Evolutionary conservation across 1,139 yeast species (phyloP).

Genomic region (Protomyces inundatus): DNA sequence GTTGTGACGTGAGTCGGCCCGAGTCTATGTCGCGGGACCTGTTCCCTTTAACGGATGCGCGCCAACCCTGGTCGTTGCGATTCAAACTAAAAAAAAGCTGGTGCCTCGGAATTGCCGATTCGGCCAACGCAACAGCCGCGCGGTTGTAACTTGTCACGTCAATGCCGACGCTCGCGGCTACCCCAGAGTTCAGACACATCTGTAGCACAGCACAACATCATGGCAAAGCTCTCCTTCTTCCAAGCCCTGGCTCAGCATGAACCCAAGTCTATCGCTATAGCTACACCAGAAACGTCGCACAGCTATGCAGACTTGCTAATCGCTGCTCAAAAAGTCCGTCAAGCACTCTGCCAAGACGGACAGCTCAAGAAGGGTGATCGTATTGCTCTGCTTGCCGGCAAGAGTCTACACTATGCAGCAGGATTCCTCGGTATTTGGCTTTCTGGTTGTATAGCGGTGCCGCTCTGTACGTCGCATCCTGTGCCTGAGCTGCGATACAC

Average conservation of each 20-base stretch:
- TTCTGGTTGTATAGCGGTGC: slow-evolving; percentile 28
- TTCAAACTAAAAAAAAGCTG: no score
- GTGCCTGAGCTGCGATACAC: slow-evolving; percentile 26
- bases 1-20: no score
- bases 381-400: slow-evolving; percentile 19
- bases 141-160: no score
- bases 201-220: background rate
- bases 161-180: background rate
- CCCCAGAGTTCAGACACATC: no score
- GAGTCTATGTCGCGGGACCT: no score
- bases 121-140: background rate
- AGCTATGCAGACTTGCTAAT: background rate
- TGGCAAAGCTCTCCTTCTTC: background rate
- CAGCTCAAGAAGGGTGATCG: slow-evolving; percentile 8
- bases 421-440: slow-evolving; percentile 25
- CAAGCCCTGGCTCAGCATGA: background rate
- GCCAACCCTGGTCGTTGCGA: no score
- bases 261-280: background rate
- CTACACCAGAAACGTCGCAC: background rate
- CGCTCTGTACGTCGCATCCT: slow-evolving; percentile 27
- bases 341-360: background rate
- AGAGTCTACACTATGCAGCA: slow-evolving; percentile 19
- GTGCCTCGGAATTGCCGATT: background rate
- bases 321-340: background rate
- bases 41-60: no score